Conservation (phyloP, 257 asterid species). For the Ilex aquifolium region DNA sequence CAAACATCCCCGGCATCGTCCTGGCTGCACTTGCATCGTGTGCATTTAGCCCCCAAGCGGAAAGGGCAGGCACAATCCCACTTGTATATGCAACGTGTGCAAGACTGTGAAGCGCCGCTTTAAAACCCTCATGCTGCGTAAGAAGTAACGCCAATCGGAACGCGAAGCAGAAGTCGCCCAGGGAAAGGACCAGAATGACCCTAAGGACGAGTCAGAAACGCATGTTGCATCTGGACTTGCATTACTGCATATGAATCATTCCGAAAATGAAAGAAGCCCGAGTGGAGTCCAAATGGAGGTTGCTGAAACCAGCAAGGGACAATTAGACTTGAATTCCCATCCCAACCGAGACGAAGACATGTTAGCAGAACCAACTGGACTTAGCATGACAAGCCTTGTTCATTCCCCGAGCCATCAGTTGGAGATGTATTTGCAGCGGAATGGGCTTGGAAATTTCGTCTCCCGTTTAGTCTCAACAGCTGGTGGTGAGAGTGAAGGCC, state of each 20-base stretch:
- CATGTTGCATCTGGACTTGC: conserved; percentile 39
- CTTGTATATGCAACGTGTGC: conserved; percentile 89
- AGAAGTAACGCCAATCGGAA: conserved; percentile 69
- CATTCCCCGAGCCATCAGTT: conserved; percentile 34
- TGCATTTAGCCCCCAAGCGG: too few species aligned
- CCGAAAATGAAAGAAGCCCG: conserved; percentile 20
- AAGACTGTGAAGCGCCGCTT: conserved; percentile 74
- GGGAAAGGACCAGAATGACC: conserved; percentile 26
- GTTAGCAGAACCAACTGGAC: conserved; percentile 42
- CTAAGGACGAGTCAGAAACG: conserved; percentile 23
- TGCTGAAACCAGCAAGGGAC: conserved; percentile 40
- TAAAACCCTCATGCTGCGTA: conserved; percentile 83
- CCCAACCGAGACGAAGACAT: conserved; percentile 70
- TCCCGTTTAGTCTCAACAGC: conserved; percentile 8
- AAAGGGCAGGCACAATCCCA: conserved; percentile 72
- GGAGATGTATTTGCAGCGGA: conserved; percentile 31
- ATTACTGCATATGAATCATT: conserved; percentile 30
- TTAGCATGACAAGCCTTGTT: conserved; percentile 44
- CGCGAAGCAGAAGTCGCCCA: conserved; percentile 67
- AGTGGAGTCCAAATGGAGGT: conserved; percentile 21
- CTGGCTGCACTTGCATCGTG: too few species aligned
- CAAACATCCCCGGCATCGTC: too few species aligned
- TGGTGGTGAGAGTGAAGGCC: conserved; percentile 9
- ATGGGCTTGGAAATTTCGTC: conserved; percentile 15
- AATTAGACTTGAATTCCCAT: conserved; percentile 71